Percentiles rank a stretch among this genome's conserved stretches.
Evolutionary conservation across 371 early-diverging fungal genomes (phyloP).

Genomic region (Mucor velutinosus): DNA sequence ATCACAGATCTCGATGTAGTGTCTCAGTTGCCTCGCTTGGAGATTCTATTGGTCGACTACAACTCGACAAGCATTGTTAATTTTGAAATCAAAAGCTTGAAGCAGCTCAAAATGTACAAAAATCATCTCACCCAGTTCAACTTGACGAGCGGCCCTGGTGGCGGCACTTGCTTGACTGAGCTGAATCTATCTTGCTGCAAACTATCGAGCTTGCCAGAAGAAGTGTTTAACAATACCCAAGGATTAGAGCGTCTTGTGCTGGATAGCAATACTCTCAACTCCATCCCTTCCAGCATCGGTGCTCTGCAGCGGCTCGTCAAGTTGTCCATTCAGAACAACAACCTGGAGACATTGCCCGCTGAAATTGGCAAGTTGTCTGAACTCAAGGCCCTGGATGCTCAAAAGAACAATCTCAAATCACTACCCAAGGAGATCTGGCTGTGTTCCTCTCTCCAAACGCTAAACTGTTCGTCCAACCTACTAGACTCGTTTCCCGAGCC

Average conservation of each 20-base stretch:
- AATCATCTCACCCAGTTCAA: conserved; percentile 65
- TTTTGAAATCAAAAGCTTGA: conserved; percentile 46
- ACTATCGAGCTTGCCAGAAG: conserved; percentile 72
- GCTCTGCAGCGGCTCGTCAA: conserved; percentile 53
- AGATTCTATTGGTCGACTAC: conserved; percentile 67
- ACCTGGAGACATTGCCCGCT: conserved; percentile 39
- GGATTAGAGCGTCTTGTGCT: conserved; percentile 66
- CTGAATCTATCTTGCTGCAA: conserved; percentile 77
- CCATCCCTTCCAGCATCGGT: conserved; percentile 73
- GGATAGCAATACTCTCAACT: conserved; percentile 76
- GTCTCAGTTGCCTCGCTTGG: conserved; percentile 57
- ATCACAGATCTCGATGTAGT: conserved; percentile 68
- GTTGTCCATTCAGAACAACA: conserved; percentile 70
- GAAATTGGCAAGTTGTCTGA: conserved; percentile 39
- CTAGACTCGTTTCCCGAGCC: conserved; percentile 54
- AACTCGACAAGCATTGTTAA: conserved; percentile 66
- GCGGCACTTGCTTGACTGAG: conserved; percentile 39
- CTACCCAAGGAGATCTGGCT: conserved; percentile 89
- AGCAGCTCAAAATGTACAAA: conserved; percentile 56
- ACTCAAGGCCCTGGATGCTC: conserved; percentile 40
- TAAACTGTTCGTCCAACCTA: conserved; percentile 75
- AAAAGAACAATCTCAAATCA: conserved; percentile 69
- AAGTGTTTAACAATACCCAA: conserved; percentile 61
- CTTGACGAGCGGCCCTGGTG: conserved; percentile 8
- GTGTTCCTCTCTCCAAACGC: conserved; percentile 72